phyloP scores from a whole-genome alignment of 2,329 filamentous ascomycete species.

The Hymenoscyphus occultus region DNA sequence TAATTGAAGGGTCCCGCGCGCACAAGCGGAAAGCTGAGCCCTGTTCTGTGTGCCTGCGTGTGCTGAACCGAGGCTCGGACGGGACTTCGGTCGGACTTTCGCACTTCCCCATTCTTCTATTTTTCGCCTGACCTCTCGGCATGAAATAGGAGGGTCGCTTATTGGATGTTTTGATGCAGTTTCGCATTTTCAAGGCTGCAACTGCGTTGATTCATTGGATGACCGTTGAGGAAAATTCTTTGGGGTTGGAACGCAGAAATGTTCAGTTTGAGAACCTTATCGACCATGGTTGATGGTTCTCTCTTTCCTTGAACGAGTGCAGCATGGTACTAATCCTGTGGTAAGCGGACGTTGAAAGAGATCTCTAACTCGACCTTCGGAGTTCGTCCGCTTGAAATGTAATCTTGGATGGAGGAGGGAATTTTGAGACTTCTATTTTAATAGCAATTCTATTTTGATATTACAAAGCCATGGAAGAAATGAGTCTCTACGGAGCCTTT shows the following conservation, averaged over 20 bases:
- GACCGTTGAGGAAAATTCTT: background rate
- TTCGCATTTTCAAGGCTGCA: constrained; percentile 9
- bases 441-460: background rate
- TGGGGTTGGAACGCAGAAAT: constrained; percentile 13
- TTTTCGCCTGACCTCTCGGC: background rate
- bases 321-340: background rate
- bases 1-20: background rate
- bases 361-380: background rate
- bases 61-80: constrained; percentile 2
- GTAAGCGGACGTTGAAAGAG: background rate
- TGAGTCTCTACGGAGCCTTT: too few species aligned
- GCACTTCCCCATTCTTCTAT: background rate
- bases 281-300: background rate
- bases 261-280: constrained; percentile 12
- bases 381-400: background rate
- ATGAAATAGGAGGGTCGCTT: constrained; percentile 2
- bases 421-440: background rate
- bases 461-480: too few species aligned
- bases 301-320: too few species aligned
- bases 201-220: background rate
- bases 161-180: constrained; percentile 11
- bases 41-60: background rate
- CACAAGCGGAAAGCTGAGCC: constrained; percentile 3
- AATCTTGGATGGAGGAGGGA: background rate
- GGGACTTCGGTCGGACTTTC: background rate